Percentiles rank a stretch among this genome's conserved stretches.
phyloP scores from a whole-genome alignment of 2,329 filamentous ascomycete species.

The Coniochaeta prunicola region DNA sequence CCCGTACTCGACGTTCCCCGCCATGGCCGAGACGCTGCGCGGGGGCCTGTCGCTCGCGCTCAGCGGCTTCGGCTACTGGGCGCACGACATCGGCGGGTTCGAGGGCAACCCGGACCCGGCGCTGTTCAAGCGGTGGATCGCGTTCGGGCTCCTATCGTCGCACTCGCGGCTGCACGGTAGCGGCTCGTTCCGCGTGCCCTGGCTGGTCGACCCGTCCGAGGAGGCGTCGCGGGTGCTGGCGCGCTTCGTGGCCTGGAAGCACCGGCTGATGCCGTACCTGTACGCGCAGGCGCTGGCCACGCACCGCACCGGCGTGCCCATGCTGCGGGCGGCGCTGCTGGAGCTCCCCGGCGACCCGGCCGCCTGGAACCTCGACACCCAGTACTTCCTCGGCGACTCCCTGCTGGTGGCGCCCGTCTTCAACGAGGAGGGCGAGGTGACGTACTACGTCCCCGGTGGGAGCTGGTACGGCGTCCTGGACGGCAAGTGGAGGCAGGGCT shows the following conservation, averaged over 20 bases:
- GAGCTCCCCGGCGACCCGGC: slow-evolving; percentile 66
- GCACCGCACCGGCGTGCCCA: slow-evolving; percentile 12
- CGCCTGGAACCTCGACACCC: slow-evolving; percentile 58
- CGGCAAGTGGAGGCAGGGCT: slow-evolving; percentile 2
- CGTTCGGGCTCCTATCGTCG: slow-evolving; percentile 64
- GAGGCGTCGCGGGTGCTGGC: slow-evolving; percentile 41
- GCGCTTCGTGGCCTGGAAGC: slow-evolving; percentile 41
- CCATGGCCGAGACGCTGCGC: slow-evolving; percentile 55
- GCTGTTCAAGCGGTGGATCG: slow-evolving; percentile 73
- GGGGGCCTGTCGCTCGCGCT: slow-evolving; percentile 20
- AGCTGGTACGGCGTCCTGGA: slow-evolving; percentile 24
- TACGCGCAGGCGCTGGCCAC: slow-evolving; percentile 32
- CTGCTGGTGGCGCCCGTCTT: slow-evolving; percentile 60
- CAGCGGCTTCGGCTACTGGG: slow-evolving; percentile 21
- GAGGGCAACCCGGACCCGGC: slow-evolving; percentile 60
- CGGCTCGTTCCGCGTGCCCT: slow-evolving; percentile 66
- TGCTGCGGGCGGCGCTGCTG: slow-evolving; percentile 56
- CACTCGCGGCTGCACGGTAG: slow-evolving; percentile 66
- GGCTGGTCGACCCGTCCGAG: slow-evolving; percentile 55
- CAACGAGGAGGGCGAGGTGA: slow-evolving; percentile 52
- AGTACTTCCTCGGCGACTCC: slow-evolving; percentile 63
- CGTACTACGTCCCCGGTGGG: slow-evolving; percentile 54
- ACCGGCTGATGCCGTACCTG: slow-evolving; percentile 44
- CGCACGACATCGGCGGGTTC: slow-evolving; percentile 34
- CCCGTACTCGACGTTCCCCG: slow-evolving; percentile 66